Percentiles rank a stretch among this genome's conserved stretches.
phyloP scores from a whole-genome alignment of 2,329 filamentous ascomycete species.

The Lojkania enalia region DNA sequence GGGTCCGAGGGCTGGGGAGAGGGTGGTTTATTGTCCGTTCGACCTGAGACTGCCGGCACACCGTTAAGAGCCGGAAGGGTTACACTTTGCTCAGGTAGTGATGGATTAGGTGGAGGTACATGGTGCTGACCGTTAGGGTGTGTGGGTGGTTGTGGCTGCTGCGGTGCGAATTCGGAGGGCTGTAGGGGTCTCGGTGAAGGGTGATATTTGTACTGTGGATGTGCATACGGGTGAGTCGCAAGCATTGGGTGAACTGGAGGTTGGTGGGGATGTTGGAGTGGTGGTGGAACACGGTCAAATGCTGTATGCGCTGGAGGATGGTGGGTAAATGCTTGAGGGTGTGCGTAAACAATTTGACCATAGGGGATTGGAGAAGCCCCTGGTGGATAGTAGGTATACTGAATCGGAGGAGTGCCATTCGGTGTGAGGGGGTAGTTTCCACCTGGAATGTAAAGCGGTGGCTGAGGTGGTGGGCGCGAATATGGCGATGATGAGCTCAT shows the following conservation, averaged over 20 bases:
- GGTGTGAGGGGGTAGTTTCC: conserved; percentile 46
- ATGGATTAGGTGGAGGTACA: conserved; percentile 21
- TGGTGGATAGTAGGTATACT: conserved; percentile 27
- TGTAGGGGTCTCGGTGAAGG: conserved; percentile 48
- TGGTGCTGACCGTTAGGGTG: conserved; percentile 16
- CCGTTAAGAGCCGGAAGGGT: conserved; percentile 43
- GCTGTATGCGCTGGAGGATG: conserved; percentile 26
- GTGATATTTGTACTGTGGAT: conserved; percentile 41
- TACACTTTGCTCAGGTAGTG: conserved; percentile 38
- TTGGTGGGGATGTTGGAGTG: conserved; percentile 45
- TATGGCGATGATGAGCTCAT: conserved; percentile 60
- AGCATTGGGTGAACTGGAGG: conserved; percentile 34
- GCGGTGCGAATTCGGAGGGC: conserved; percentile 42
- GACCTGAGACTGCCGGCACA: conserved; percentile 17
- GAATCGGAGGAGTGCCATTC: conserved; percentile 46
- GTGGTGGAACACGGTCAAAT: conserved; percentile 47
- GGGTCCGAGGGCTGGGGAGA: conserved; percentile 42
- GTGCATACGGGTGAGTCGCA: conserved; percentile 33
- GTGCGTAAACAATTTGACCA: conserved; percentile 1
- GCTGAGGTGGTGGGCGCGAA: conserved; percentile 47
- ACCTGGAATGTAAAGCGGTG: conserved; percentile 48
- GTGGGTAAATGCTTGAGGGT: conserved; percentile 1
- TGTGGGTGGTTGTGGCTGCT: conserved; percentile 47
- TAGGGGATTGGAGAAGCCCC: background rate
- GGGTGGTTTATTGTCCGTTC: conserved; percentile 31